A percentile compares a stretch with the other conserved stretches of the same genome.
phyloP scores from a whole-genome alignment of 192 early-diverging fungal species.

The Powellomyces hirtus region DNA sequence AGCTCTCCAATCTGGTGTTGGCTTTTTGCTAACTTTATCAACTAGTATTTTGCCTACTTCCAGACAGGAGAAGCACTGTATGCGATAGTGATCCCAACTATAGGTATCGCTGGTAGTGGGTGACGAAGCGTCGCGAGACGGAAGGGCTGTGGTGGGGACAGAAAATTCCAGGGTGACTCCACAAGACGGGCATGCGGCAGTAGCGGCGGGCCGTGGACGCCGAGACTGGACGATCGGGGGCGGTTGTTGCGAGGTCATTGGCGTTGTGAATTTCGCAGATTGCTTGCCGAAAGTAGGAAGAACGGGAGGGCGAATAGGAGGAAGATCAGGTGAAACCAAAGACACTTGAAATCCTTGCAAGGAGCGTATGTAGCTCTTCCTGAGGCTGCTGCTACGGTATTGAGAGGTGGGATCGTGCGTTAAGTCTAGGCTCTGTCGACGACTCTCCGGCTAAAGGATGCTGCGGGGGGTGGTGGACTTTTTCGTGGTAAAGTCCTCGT shows the following conservation, averaged over 20 bases:
- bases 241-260: constrained; percentile 1
- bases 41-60: constrained; percentile 14
- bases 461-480: too few species aligned
- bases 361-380: too few species aligned
- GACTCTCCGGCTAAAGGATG: too few species aligned
- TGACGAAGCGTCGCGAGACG: background rate
- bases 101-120: constrained; percentile 1
- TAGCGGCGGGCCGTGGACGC: constrained; percentile 24
- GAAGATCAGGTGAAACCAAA: too few species aligned
- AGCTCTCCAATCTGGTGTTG: background rate
- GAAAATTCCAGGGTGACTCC: constrained; percentile 27
- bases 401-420: too few species aligned
- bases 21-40: background rate
- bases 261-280: too few species aligned
- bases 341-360: too few species aligned
- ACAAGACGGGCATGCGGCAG: constrained; percentile 22
- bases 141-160: constrained; percentile 9
- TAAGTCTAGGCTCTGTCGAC: too few species aligned
- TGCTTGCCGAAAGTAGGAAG: too few species aligned
- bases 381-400: too few species aligned
- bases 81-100: constrained; percentile 14
- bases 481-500: too few species aligned
- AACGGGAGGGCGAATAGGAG: too few species aligned
- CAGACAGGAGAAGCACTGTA: constrained; percentile 35
- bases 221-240: constrained; percentile 29